Percentiles rank a stretch among this genome's conserved stretches.
Evolutionary conservation across 2,329 filamentous ascomycete species (phyloP).

Genomic region (Trichoderma afroharzianum): DNA sequence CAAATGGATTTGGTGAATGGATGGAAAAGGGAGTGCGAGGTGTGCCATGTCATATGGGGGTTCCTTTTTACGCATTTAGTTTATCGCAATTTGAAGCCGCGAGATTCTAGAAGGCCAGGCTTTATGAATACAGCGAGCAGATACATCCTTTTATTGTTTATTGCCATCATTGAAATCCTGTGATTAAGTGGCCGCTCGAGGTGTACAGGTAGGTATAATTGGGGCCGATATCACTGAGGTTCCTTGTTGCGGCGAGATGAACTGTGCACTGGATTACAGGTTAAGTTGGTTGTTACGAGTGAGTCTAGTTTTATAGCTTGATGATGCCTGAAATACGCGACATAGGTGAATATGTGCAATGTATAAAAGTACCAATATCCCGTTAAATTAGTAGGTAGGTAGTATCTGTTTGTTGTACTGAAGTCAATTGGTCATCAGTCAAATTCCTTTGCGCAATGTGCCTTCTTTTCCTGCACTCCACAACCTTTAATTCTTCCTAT

Average conservation of each 20-base stretch:
- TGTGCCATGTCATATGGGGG: slow-evolving; percentile 8
- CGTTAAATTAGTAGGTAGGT: neutral
- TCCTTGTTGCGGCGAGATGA: neutral
- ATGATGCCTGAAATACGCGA: neutral
- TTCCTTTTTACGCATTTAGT: slow-evolving; percentile 1
- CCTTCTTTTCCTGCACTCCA: neutral
- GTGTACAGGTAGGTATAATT: too few relatives aligned
- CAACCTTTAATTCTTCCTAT: neutral
- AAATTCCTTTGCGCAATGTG: neutral
- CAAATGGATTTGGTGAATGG: slow-evolving; percentile 12
- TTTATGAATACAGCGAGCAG: slow-evolving; percentile 15
- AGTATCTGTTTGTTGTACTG: neutral
- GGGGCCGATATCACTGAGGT: neutral
- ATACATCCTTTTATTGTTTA: neutral
- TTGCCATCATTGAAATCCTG: neutral
- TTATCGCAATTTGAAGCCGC: slow-evolving; percentile 14
- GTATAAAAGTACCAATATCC: neutral
- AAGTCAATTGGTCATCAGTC: neutral
- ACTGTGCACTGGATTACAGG: neutral
- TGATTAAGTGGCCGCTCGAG: too few relatives aligned
- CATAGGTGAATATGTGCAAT: neutral
- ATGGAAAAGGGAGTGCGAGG: slow-evolving; percentile 2
- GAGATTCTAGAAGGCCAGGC: slow-evolving; percentile 3
- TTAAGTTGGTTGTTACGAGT: neutral
- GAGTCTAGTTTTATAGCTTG: neutral